Conservation (phyloP, 257 asterid genomes). For the Salvia hispanica region DNA sequence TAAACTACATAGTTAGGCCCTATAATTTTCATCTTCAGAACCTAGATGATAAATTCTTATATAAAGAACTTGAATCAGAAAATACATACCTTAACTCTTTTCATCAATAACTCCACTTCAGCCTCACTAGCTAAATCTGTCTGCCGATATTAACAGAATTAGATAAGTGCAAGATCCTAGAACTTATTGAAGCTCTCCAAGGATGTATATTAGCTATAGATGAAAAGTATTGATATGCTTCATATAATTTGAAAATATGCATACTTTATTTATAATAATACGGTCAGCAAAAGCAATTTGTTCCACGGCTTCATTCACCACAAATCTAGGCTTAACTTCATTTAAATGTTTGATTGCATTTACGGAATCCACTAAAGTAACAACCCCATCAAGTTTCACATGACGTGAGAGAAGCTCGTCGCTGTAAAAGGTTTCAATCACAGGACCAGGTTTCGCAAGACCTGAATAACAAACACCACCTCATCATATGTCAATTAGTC, state of each 20-base stretch:
- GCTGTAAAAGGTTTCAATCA: constrained; percentile 86
- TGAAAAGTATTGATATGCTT: background rate
- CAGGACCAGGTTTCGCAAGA: constrained; percentile 99
- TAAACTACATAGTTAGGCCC: too few species aligned
- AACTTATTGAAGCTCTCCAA: constrained; percentile 25
- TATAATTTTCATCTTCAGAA: background rate
- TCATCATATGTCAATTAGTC: background rate
- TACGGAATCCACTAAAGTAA: constrained; percentile 84
- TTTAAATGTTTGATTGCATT: constrained; percentile 76
- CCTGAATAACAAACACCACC: constrained; percentile 51
- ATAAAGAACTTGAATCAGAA: background rate
- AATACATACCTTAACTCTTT: constrained; percentile 64
- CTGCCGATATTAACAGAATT: constrained; percentile 52
- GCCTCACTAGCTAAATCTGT: constrained; percentile 76
- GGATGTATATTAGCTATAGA: constrained; percentile 22
- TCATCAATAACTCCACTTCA: constrained; percentile 65
- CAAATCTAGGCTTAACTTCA: constrained; percentile 95
- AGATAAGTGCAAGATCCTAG: constrained; percentile 17
- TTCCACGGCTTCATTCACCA: constrained; percentile 93
- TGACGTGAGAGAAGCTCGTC: constrained; percentile 81
- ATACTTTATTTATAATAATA: constrained; percentile 62
- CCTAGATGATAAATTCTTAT: constrained; percentile 7
- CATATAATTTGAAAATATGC: constrained; percentile 25
- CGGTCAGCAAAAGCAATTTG: constrained; percentile 99
- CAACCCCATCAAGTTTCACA: constrained; percentile 96